Evolutionary conservation across 2,329 filamentous ascomycete species (phyloP), one percentile per base, ranked within the genome.

Genomic region (Aquanectria penicillioides): DNA sequence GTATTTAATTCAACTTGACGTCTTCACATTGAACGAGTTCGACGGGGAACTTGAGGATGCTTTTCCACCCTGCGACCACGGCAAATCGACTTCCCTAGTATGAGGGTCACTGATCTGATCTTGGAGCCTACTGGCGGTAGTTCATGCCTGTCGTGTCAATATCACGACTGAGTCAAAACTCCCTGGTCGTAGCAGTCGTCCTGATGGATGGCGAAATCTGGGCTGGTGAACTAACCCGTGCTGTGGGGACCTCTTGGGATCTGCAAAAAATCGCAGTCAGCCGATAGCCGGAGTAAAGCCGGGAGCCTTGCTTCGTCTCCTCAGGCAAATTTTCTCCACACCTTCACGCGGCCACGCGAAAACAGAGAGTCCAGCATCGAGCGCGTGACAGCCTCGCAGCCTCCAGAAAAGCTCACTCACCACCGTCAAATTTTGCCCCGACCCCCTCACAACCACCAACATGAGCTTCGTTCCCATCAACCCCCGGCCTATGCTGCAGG

Each of bases 401-500:
- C 49, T 44, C 38, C n/a, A n/a, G 10, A 20, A 48, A 18, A n/a
- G 18, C 25, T 49, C 46, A 49, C 23, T 13, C 31, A 18, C n/a
- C 20, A 23, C 29, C 11, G 8, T 28, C 38, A 44, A 25, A n/a
- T 20, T 17, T n/a, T 33, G 11, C 33, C 4, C n/a, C 13, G 13
- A 10, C 13, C 41, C 28, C 48, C 38, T 50, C 47, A 36, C 28
- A 44, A 36, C 38, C 38, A 15, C 23, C 49, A 44, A 25, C 22
- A 53, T 53, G 49, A 53, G 40, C 49, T 96, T 97, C 81, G 89
- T 96, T 77, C 95, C 95, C 64, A 84, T 98, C 73, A 99, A 99
- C 85, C 95, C 95, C 74, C 92, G 94, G 77, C 95, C 95, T 37
- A 93, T 97, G 86, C 90, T 99, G 75, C 93, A 97, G 82, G 89